Evolutionary conservation across 164 flowering plant species (phyloP), one percentile per base, ranked within the genome.

Genomic region (Annona squamosa): DNA sequence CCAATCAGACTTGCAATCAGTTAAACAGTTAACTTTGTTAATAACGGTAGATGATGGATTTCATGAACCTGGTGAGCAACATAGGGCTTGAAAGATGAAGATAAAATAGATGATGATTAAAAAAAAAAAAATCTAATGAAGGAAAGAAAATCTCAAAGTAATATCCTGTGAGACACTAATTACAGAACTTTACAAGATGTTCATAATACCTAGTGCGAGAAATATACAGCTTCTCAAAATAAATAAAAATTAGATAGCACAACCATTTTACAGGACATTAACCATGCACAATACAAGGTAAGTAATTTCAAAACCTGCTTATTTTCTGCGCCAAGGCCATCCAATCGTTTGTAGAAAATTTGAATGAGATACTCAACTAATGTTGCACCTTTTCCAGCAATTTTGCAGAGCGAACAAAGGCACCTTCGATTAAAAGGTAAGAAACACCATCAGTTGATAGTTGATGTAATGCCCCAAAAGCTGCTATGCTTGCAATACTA

Each of bases 291-390:
- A 6, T 18, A 26, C 43, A 57, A 45, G 71, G 61, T 13, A 45
- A 52, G 72, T 46, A 65, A 46, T 26, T 46, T 57, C 6, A 46
- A 7, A 69, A 95, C 99, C 98, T 93, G 97, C 78, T 88, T 87
- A 78, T 89, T 89, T 70, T 89, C 92, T 56, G 81, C 61, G 4
- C 84, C 87, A 26, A 88, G 81, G 63, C 84, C 74, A 78, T 90
- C 97, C 82, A 95, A 80, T 70, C 82, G 89, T 78, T 91, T 93
- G 71, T 86, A 85, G 80, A 91, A 91, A 70, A 89, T 75, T 80
- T 86, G 90, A 71, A 93, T 87, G 78, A 95, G 98, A 85, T 84
- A 80, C 78, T 87, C 89, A 70, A 95, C 86, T 9, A 86, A 78
- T 73, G 68, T 78, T 42, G 88, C 83, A 75, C 91, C 97, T 81